Evolutionary conservation across 768 basidiomycete species (phyloP).

Genomic region (Tylopilus balloui): DNA sequence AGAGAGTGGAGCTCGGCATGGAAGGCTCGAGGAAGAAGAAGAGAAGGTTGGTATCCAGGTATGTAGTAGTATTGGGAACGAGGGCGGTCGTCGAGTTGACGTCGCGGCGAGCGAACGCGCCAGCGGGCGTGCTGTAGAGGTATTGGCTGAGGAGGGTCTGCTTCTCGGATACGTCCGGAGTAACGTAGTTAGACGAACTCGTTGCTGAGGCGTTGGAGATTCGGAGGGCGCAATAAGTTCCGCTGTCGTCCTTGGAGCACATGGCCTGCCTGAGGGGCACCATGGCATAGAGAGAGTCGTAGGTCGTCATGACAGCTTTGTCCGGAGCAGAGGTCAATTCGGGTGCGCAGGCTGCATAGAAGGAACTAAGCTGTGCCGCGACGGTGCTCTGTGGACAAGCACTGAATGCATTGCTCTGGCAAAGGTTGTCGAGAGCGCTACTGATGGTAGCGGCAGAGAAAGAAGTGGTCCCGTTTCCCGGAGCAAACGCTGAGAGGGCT

Average conservation of each 20-base stretch:
- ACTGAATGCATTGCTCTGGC: conserved; percentile 41
- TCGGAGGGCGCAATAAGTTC: conserved; percentile 63
- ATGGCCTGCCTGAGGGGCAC: conserved; percentile 60
- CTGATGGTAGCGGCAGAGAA: conserved; percentile 43
- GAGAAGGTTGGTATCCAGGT: conserved; percentile 55
- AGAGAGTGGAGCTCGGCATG: conserved; percentile 50
- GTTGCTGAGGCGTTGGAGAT: conserved; percentile 33
- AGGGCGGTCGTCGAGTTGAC: conserved; percentile 27
- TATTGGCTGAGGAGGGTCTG: conserved; percentile 20
- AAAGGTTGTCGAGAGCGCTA: conserved; percentile 52
- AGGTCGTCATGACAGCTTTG: conserved; percentile 51
- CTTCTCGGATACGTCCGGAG: conserved; percentile 3
- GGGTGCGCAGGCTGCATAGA: conserved; percentile 62
- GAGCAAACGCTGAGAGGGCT: conserved; percentile 53
- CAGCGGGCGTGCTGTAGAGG: conserved; percentile 23
- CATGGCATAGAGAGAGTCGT: conserved; percentile 78
- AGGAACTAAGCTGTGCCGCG: conserved; percentile 57
- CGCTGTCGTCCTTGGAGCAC: conserved; percentile 71
- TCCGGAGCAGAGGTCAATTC: conserved; percentile 61
- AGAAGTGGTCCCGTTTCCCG: conserved; percentile 39
- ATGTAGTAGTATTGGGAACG: conserved; percentile 53
- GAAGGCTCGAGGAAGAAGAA: conserved; percentile 73
- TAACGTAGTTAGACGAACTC: conserved; percentile 13
- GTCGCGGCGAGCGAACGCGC: conserved; percentile 27
- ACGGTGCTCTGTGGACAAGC: conserved; percentile 57